phyloP scores from a whole-genome alignment of 106 monocot species.

The Dactylorhiza incarnata region DNA sequence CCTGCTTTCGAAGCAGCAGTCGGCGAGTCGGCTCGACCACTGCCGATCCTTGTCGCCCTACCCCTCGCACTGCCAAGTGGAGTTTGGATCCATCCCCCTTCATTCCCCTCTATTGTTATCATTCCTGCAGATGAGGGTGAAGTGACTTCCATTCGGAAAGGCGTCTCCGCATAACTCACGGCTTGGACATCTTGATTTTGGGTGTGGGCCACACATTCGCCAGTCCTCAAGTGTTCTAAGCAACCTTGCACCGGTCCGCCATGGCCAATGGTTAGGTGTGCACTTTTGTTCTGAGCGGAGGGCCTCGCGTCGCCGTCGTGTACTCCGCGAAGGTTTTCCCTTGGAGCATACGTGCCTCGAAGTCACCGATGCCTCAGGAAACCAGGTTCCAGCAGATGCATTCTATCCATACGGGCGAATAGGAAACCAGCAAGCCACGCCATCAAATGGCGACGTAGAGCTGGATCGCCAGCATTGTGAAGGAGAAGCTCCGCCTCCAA shows the following conservation, averaged over 20 bases:
- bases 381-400: conserved; percentile 67
- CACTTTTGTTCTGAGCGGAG: conserved; percentile 74
- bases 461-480: conserved; percentile 93
- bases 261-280: conserved; percentile 76
- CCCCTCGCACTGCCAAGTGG: no score
- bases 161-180: conserved; percentile 31
- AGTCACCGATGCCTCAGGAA: conserved; percentile 41
- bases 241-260: conserved; percentile 84
- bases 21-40: no score
- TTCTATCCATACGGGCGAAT: conserved; percentile 57
- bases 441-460: conserved; percentile 70
- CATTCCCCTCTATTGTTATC: background rate
- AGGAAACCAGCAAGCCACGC: conserved; percentile 37
- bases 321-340: conserved; percentile 70
- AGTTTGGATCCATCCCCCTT: no score
- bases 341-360: conserved; percentile 85
- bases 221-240: conserved; percentile 58
- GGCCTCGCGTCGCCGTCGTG: conserved; percentile 66
- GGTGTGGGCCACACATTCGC: conserved; percentile 84
- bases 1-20: no score
- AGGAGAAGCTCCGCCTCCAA: conserved; percentile 54
- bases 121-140: conserved; percentile 22
- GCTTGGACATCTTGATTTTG: conserved; percentile 63
- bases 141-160: conserved; percentile 26
- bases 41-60: no score